Evolutionary conservation across 1,284 basidiomycete species (phyloP).

Genomic region (Moesziomyces antarcticus): DNA sequence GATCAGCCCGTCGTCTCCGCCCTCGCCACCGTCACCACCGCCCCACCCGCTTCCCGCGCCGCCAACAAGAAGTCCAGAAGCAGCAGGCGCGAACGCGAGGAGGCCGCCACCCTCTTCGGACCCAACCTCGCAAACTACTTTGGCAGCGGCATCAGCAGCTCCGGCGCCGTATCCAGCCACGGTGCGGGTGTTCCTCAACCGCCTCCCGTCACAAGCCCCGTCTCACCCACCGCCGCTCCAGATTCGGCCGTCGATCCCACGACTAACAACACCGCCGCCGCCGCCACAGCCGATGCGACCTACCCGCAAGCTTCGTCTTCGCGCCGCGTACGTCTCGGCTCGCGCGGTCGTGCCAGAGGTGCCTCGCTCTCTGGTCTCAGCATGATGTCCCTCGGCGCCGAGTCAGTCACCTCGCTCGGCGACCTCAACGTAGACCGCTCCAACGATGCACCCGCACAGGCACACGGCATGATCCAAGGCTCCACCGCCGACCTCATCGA

Average conservation of each 20-base stretch:
- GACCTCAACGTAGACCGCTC: conserved; percentile 31
- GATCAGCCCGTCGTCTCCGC: conserved; percentile 2
- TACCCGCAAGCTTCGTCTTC: conserved; percentile 23
- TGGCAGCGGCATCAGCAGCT: conserved; percentile 50
- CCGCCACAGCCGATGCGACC: not conserved
- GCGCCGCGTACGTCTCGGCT: conserved; percentile 49
- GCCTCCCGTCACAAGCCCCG: conserved; percentile 11
- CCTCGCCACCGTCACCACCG: conserved; percentile 11
- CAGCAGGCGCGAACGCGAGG: conserved; percentile 53
- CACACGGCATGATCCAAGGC: conserved; percentile 45
- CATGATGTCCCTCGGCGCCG: conserved; percentile 51
- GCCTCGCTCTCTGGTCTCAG: conserved; percentile 58
- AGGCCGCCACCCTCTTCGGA: conserved; percentile 58
- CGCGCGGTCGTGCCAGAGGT: conserved; percentile 55
- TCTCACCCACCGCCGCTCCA: conserved; percentile 14
- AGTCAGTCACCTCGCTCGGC: conserved; percentile 46
- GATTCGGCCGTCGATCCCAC: conserved; percentile 3
- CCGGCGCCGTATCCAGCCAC: conserved; percentile 45
- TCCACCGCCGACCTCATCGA: conserved; percentile 47
- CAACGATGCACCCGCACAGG: conserved; percentile 5
- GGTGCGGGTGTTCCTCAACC: conserved; percentile 25
- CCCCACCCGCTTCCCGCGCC: conserved; percentile 6
- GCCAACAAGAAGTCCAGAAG: conserved; percentile 29
- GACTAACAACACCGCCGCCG: not conserved
- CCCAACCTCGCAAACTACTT: conserved; percentile 62